Conservation (phyloP, 2,329 filamentous ascomycete genomes). For the Calonectria hawksworthii region DNA sequence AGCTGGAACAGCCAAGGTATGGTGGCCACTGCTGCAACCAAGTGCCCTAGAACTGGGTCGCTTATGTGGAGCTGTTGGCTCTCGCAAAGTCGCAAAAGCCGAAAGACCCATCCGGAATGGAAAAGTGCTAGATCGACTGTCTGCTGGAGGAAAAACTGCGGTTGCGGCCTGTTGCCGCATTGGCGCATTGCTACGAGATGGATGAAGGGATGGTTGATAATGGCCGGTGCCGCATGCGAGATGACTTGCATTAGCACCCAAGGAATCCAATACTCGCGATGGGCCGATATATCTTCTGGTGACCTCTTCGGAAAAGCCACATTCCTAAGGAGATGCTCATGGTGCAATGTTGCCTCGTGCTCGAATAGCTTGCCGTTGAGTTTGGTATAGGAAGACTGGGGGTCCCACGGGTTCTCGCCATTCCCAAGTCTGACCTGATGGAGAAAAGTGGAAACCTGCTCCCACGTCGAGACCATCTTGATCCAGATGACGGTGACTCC, state of each 20-base stretch:
- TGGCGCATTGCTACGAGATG: neutral
- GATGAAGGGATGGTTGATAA: neutral
- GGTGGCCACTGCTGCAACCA: neutral
- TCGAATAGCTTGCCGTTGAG: conserved; percentile 2
- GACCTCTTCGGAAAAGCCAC: neutral
- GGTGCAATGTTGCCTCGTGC: neutral
- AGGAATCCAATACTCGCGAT: conserved; percentile 1
- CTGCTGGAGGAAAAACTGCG: conserved; percentile 2
- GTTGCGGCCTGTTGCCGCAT: neutral
- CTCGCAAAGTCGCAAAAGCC: neutral
- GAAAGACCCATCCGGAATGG: neutral
- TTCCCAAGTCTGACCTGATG: neutral
- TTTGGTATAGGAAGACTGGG: neutral
- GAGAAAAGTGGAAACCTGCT: neutral
- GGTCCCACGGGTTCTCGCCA: neutral
- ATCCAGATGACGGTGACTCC: neutral
- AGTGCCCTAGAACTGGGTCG: neutral
- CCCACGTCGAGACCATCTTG: conserved; percentile 1
- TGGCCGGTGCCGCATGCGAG: neutral
- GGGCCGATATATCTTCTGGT: neutral
- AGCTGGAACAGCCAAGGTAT: conserved; percentile 4
- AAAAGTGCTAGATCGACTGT: neutral
- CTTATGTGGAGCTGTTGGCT: neutral
- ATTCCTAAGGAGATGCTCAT: neutral
- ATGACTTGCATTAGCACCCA: neutral